Evolutionary conservation across 495 filamentous ascomycete genomes (phyloP), one percentile per base, ranked within the genome.

Genomic region (Penicillium cataractarum): DNA sequence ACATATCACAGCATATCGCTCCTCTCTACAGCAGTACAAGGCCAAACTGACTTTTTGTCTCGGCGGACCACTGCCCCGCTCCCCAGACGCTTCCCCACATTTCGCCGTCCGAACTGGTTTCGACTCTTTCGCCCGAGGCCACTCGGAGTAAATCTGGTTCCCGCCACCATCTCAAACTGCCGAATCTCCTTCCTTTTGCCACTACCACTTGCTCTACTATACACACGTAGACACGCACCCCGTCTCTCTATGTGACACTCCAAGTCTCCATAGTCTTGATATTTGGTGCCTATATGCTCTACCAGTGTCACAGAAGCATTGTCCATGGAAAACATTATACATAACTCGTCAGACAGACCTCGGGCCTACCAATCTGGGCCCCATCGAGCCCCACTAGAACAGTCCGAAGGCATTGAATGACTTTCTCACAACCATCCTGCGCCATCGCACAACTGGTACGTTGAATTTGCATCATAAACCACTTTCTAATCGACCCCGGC

Each of bases 401-500:
- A 33, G 22, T 44, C 8, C 31, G 58, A 6, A 68, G 42, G 9
- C 42, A 46, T 12, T 12, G 19, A 24, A 46, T 19, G 22, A 46
- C 42, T 21, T 10, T 46, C 9, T 22, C 42, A 13, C 19, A 46
- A 24, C 19, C 10, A 3, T 46, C 21, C 21, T 22, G 19, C 9
- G 21, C 42, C 56, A 68, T 57, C 8, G 59, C 55, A 58, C 62
- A 69, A 13, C 57, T 32, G 12, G 60, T 55, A 12, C 65, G 57
- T 22, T 54, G 39, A 6, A 63, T 44, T 35, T 68, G 63, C 68
- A 71, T 65, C 15, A 69, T 39, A 35, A 64, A 64, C 60, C 66
- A 66, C 50, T 62, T 63, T 7, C 32, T 63, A 3, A 58, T 2
- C 0, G 46, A 22, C 5, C 59, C 54, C 17, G 52, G 39, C 6